Conservation (phyloP, 108 stramenopile genomes). For the Nitzschia putrida region DNA sequence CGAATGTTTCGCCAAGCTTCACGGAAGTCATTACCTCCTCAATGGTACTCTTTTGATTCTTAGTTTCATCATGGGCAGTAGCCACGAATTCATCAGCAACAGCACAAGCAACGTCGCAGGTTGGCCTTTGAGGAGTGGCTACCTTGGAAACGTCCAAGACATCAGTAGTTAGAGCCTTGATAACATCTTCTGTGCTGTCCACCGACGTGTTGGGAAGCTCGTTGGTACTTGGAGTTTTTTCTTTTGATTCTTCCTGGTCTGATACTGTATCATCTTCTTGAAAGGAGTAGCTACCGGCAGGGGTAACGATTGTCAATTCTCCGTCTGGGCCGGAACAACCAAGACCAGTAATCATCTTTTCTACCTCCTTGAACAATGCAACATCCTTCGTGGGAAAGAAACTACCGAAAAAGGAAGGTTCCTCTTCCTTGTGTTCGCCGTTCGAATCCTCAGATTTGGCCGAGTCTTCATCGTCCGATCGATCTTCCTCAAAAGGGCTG, state of each 20-base stretch:
- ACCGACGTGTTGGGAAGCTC: too few relatives aligned
- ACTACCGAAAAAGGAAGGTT: not conserved
- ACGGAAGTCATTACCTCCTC: too few relatives aligned
- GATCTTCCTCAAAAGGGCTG: not conserved
- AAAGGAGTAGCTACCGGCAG: not conserved
- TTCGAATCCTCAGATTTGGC: not conserved
- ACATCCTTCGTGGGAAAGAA: not conserved
- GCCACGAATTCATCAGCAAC: not conserved
- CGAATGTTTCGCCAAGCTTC: not conserved
- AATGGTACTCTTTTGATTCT: not conserved
- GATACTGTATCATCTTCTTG: conserved; percentile 5
- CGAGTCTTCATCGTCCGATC: not conserved
- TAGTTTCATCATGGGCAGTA: not conserved
- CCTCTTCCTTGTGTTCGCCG: not conserved
- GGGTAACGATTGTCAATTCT: not conserved
- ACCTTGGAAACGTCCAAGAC: too few relatives aligned
- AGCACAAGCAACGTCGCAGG: too few relatives aligned
- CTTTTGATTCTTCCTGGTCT: too few relatives aligned
- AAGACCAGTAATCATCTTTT: conserved; percentile 1
- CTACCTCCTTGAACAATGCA: conserved; percentile 2
- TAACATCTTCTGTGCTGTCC: too few relatives aligned
- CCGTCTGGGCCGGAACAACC: too few relatives aligned
- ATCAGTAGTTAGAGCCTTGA: too few relatives aligned
- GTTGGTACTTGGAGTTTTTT: too few relatives aligned
- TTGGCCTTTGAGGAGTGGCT: too few relatives aligned